Base-by-base conservation (phyloP, 805 yeast species). In the Candida nonsorbophila region DNA sequence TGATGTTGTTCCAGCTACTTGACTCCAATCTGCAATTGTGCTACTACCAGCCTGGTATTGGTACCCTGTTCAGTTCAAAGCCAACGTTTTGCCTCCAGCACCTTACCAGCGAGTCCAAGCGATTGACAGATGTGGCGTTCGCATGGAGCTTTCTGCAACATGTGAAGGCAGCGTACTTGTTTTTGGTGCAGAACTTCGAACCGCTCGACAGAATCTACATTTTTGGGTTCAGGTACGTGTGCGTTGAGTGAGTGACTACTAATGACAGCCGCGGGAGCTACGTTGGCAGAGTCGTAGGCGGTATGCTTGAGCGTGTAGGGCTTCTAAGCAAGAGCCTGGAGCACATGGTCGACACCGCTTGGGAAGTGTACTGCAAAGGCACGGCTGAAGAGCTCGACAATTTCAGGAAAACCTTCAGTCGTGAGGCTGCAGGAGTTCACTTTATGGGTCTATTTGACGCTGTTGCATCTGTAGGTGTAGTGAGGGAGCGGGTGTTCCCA, bases 401-500 rank as follows among this genome's bases (percentile, higher is more conserved):
- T 38, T 79, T 77, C 47, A 69, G 62, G 36, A 58, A 54, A 26
- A 72, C 79, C 0, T 79, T 79, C 44, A 67, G 74, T 9, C 51
- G 75, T 27, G 41, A 57, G 4, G 49, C 55, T 4, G 69, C 74
- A 3, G 44, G 42, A 6, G 62, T 79, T 27, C 67, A 69, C 37
- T 76, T 77, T 35, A 70, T 79, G 67, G 86, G 86, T 0, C 49
- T 79, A 12, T 79, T 80, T 69, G 87, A 79, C 51, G 72, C 84
- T 0, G 76, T 79, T 12, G 77, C 76, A 44, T 77, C 84, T 1
- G 77, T 78, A 13, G 86, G 86, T 0, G 41, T 77, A 7, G 33
- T 78, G 4, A 56, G 74, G 23, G 83, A 77, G 42, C 51, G 74
- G 22, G 37, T 74, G 46, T 79, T 78, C 37, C 84, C 84, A 0